Evolutionary conservation across 2,329 filamentous ascomycete species (phyloP).

Genomic region (Diaporthe sp.): DNA sequence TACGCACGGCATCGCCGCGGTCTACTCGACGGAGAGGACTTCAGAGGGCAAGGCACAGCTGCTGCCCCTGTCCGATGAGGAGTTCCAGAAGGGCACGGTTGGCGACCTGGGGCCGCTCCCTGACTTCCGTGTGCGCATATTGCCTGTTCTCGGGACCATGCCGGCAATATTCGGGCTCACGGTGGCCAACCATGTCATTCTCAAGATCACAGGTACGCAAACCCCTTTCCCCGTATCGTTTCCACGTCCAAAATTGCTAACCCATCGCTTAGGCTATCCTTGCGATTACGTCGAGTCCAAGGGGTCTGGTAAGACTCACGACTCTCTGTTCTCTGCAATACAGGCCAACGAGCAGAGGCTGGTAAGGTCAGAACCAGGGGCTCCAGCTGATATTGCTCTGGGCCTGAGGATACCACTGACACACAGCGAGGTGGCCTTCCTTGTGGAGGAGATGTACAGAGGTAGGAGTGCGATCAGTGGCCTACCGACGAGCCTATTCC

Average conservation of each 20-base stretch:
- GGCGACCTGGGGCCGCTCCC: slow-evolving; percentile 89
- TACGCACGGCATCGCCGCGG: slow-evolving; percentile 87
- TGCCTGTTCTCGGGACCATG: slow-evolving; percentile 97
- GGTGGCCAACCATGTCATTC: slow-evolving; percentile 92
- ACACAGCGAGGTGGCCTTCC: slow-evolving; percentile 84
- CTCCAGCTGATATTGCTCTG: slow-evolving; percentile 64
- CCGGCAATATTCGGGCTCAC: slow-evolving; percentile 95
- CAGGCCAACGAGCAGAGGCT: slow-evolving; percentile 86
- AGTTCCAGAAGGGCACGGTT: slow-evolving; percentile 88
- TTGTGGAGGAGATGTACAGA: slow-evolving; percentile 90
- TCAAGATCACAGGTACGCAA: slow-evolving; percentile 73
- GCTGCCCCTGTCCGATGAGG: slow-evolving; percentile 87
- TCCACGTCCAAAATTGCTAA: neutral
- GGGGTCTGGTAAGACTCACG: slow-evolving; percentile 91
- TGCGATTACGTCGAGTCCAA: slow-evolving; percentile 87
- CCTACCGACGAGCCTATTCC: slow-evolving; percentile 80
- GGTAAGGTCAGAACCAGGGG: slow-evolving; percentile 65
- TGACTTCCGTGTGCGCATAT: slow-evolving; percentile 93
- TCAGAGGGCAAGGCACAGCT: slow-evolving; percentile 93
- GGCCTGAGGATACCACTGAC: slow-evolving; percentile 87
- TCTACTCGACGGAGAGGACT: slow-evolving; percentile 92
- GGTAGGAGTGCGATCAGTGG: slow-evolving; percentile 88
- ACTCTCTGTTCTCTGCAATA: slow-evolving; percentile 81
- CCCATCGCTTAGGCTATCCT: slow-evolving; percentile 74
- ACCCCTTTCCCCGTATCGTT: neutral